A percentile compares a stretch with the other conserved stretches of the same genome.
phyloP scores from a whole-genome alignment of 371 early-diverging fungal genomes.

The Zychaea mexicana region DNA sequence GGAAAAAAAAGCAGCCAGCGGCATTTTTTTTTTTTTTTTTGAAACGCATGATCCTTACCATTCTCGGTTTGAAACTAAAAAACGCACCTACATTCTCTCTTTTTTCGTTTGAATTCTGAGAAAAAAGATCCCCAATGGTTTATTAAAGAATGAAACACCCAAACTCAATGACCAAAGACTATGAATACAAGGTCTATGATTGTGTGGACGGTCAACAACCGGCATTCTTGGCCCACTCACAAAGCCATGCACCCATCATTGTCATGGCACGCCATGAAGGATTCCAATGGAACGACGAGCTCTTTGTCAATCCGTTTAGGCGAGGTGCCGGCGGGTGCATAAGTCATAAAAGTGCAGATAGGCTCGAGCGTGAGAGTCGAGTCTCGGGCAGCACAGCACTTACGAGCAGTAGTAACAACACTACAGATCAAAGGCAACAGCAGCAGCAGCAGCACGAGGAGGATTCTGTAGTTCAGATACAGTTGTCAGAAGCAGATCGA shows the following conservation, averaged over 20 bases:
- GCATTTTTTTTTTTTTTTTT: neutral
- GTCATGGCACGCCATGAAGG: slow-evolving; percentile 28
- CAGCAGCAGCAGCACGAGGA: neutral
- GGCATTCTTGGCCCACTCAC: neutral
- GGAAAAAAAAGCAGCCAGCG: neutral
- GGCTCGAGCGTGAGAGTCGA: slow-evolving; percentile 13
- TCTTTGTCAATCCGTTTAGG: slow-evolving; percentile 18
- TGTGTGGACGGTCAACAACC: neutral
- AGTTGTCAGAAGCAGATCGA: slow-evolving; percentile 12
- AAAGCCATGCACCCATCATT: neutral
- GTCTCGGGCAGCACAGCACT: neutral
- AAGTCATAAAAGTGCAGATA: slow-evolving; percentile 17
- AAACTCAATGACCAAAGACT: slow-evolving; percentile 23
- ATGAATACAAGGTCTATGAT: slow-evolving; percentile 41
- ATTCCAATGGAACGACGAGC: slow-evolving; percentile 28
- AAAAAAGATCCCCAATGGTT: neutral
- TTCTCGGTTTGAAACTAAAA: neutral
- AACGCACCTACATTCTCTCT: no score
- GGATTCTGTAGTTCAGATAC: slow-evolving; percentile 19
- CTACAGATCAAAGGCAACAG: neutral
- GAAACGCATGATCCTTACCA: neutral
- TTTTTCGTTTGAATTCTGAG: neutral
- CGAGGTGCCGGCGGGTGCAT: slow-evolving; percentile 12
- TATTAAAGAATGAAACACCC: slow-evolving; percentile 2
- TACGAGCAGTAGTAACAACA: neutral